These are phyloP conservation scores for Candida glucosophila DNA, from an alignment of 1,139 yeast genomes.

Conservation along the genomic window DNA sequence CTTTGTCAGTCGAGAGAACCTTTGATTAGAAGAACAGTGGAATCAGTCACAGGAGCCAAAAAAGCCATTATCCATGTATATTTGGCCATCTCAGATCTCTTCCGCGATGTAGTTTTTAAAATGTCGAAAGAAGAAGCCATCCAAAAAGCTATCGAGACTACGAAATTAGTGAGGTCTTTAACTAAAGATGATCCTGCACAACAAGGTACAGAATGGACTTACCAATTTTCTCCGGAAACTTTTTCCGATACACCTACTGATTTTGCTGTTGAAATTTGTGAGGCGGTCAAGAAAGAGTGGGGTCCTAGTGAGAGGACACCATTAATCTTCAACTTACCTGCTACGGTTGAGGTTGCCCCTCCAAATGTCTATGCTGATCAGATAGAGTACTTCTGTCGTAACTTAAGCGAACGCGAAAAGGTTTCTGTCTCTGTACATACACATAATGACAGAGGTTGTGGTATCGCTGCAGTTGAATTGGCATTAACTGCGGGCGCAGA, in stretches of 20 bases:
- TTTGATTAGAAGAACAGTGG: conserved; percentile 81
- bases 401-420: conserved; percentile 75
- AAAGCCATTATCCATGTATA: conserved; percentile 86
- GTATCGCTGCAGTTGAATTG: conserved; percentile 94
- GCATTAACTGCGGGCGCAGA: conserved; percentile 96
- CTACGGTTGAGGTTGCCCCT: conserved; percentile 93
- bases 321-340: conserved; percentile 91
- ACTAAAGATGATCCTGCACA: conserved; percentile 83
- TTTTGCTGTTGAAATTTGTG: conserved; percentile 78
- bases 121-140: conserved; percentile 75
- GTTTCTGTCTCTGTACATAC: conserved; percentile 88
- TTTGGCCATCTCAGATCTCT: conserved; percentile 84
- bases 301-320: conserved; percentile 76
- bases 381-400: conserved; percentile 77
- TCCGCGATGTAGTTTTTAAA: conserved; percentile 86
- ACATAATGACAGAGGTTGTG: conserved; percentile 96
- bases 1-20: conserved; percentile 90
- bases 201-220: conserved; percentile 73
- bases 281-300: conserved; percentile 95
- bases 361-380: conserved; percentile 97
- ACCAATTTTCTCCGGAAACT: conserved; percentile 92
- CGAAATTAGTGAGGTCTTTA: conserved; percentile 68
- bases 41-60: conserved; percentile 82
- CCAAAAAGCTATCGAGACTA: conserved; percentile 72
- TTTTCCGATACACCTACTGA: conserved; percentile 86